Conservation (phyloP, 805 yeast species). For the Candida ovalis region DNA sequence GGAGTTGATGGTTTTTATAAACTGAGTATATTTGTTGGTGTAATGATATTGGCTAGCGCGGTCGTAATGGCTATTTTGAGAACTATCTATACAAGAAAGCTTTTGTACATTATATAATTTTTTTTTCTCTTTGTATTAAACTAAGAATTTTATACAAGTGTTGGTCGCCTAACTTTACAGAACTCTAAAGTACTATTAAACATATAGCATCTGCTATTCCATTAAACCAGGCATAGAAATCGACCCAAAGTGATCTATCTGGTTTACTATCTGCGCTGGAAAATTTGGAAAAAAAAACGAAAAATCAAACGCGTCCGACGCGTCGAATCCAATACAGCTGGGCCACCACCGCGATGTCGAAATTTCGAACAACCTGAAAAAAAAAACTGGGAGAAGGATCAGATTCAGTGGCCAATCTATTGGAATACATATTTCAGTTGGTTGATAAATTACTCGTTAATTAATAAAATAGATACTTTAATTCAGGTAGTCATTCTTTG, state of each 20-base stretch:
- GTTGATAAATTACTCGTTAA: neutral
- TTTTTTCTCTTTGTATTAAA: neutral
- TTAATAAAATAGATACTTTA: too few species aligned
- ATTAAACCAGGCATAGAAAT: too few species aligned
- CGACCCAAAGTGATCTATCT: too few species aligned
- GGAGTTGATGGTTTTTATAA: constrained; percentile 25
- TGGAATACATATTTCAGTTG: neutral
- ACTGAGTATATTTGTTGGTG: constrained; percentile 29
- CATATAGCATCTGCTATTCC: too few species aligned
- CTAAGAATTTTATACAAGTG: too few species aligned
- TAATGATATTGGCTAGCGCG: constrained; percentile 22
- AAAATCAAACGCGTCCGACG: neutral
- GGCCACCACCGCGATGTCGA: neutral
- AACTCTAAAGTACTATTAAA: too few species aligned
- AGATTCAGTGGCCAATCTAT: neutral
- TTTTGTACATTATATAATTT: neutral
- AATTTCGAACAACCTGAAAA: neutral
- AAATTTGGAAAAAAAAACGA: neutral
- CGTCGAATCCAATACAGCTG: neutral
- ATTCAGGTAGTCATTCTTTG: too few species aligned
- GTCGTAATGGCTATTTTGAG: constrained; percentile 4
- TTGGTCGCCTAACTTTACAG: too few species aligned
- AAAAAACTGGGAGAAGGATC: neutral
- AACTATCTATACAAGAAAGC: constrained; percentile 4
- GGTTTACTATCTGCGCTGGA: too few species aligned